Conservation (phyloP, 352 stramenopile genomes). For the Pythium plurisporium region DNA sequence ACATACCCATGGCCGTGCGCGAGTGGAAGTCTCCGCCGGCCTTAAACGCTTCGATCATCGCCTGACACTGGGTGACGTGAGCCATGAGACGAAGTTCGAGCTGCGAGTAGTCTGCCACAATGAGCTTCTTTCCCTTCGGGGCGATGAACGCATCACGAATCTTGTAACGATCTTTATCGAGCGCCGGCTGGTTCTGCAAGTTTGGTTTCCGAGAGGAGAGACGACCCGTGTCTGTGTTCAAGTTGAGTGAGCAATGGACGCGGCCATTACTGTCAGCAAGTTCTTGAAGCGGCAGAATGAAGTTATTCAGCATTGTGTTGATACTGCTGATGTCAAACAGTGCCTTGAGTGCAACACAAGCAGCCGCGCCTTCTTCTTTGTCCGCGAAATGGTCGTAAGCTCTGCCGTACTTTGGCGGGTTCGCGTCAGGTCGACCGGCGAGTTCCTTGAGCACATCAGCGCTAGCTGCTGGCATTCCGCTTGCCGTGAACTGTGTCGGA, state of each 20-base stretch:
- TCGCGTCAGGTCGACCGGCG: conserved; percentile 86
- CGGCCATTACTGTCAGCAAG: conserved; percentile 92
- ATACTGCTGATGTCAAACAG: conserved; percentile 96
- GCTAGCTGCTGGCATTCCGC: conserved; percentile 90
- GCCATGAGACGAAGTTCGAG: conserved; percentile 98
- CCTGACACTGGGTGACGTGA: conserved; percentile 97
- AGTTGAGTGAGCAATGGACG: conserved; percentile 98
- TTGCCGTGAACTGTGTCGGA: conserved; percentile 90
- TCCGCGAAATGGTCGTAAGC: conserved; percentile 94
- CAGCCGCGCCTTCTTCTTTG: conserved; percentile 88
- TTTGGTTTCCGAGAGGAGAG: conserved; percentile 97
- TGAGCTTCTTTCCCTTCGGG: conserved; percentile 92
- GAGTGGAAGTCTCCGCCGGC: conserved; percentile 92
- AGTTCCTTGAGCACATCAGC: conserved; percentile 93
- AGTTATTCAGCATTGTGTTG: conserved; percentile 99
- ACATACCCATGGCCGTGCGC: conserved; percentile 99
- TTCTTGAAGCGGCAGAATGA: conserved; percentile 90
- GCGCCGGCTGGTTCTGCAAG: conserved; percentile 96
- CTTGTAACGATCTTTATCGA: conserved; percentile 86
- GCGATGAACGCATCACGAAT: conserved; percentile 92
- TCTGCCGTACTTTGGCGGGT: conserved; percentile 62
- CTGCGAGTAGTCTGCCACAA: conserved; percentile 99
- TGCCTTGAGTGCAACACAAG: conserved; percentile 93
- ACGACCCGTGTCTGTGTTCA: conserved; percentile 99
- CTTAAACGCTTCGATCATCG: conserved; percentile 98